These are phyloP conservation scores for Eucalyptus curtisii DNA, from an alignment of 345 rosid species.

Conservation along the genomic window DNA sequence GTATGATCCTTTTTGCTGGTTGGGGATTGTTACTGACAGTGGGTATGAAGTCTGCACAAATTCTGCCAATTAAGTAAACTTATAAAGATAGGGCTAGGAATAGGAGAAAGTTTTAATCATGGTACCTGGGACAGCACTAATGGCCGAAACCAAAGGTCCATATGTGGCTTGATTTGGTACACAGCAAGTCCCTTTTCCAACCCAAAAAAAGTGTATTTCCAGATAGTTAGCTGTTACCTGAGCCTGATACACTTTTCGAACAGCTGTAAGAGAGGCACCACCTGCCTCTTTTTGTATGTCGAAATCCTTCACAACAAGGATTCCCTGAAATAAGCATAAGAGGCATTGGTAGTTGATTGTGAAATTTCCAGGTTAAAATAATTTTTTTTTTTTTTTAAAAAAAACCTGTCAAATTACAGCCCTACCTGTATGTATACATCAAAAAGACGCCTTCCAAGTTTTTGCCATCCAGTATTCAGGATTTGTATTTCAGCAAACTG, in stretches of 20 bases:
- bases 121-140: conserved; percentile 55
- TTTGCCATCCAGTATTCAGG: conserved; percentile 13
- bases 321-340: conserved; percentile 18
- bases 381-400: no score
- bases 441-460: conserved; percentile 37
- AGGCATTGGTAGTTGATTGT: neutral
- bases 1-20: conserved; percentile 15
- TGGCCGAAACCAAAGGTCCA: conserved; percentile 34
- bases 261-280: conserved; percentile 8
- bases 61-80: neutral
- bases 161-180: conserved; percentile 18
- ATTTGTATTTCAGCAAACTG: conserved; percentile 31
- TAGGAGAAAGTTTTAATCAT: neutral
- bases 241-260: conserved; percentile 3
- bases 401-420: neutral
- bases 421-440: conserved; percentile 46
- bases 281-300: conserved; percentile 23
- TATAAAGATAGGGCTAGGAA: neutral
- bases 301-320: conserved; percentile 34
- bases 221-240: conserved; percentile 10
- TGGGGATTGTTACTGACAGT: conserved; percentile 45
- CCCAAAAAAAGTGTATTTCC: conserved; percentile 33
- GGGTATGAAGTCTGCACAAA: conserved; percentile 52
- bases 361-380: neutral
- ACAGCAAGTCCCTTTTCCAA: conserved; percentile 31